A percentile compares a stretch with the other conserved stretches of the same genome.
phyloP scores from a whole-genome alignment of 2,329 filamentous ascomycete species.

The Onygenales sp. region DNA sequence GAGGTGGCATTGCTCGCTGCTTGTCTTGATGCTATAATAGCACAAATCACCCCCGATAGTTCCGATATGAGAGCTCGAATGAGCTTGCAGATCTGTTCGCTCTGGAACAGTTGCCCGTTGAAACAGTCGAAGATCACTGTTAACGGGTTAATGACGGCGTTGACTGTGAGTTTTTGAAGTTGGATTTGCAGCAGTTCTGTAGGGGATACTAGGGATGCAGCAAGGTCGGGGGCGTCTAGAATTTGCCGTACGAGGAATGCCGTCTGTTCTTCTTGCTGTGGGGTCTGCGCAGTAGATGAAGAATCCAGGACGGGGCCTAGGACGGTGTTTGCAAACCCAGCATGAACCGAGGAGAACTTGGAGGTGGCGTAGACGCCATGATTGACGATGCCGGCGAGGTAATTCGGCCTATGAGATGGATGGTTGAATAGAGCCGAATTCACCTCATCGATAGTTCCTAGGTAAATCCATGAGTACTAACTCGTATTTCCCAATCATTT shows the following conservation, averaged over 20 bases:
- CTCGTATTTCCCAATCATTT: not conserved
- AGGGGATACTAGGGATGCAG: not conserved
- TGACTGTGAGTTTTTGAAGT: not conserved
- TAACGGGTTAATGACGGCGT: not conserved
- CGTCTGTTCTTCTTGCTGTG: not conserved
- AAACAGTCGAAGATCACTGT: not conserved
- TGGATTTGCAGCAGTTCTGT: not conserved
- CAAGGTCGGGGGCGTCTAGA: not conserved
- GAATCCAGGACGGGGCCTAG: not conserved
- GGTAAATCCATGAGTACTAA: not conserved
- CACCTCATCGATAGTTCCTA: not conserved
- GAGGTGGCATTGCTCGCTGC: not conserved
- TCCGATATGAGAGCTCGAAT: not conserved
- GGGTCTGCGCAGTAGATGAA: not conserved
- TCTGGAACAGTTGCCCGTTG: not conserved
- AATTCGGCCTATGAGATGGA: not conserved
- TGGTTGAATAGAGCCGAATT: not conserved
- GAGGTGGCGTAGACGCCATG: not conserved
- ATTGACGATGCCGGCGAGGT: not conserved
- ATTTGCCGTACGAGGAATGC: not conserved
- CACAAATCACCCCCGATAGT: not conserved
- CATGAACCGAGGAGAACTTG: not conserved
- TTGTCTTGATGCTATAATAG: not conserved
- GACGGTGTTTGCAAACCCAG: not conserved
- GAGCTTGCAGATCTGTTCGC: not conserved